Percentiles rank a stretch among this genome's conserved stretches.
Conservation (phyloP, 805 yeast species). For the Suhomyces sp. region DNA sequence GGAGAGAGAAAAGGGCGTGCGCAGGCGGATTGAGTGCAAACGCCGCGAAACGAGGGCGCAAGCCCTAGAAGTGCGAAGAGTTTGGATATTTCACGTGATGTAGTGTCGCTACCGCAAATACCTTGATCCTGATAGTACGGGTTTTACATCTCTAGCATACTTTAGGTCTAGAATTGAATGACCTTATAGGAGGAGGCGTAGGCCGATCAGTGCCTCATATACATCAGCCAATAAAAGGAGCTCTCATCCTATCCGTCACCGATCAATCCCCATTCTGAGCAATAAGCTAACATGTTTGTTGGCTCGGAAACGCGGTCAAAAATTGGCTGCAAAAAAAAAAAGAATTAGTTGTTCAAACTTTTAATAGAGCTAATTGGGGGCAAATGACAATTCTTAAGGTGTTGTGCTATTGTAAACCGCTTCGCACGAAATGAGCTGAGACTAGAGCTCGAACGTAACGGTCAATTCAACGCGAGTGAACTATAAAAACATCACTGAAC, state of each 20-base stretch:
- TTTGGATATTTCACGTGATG: background rate
- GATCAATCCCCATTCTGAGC: background rate
- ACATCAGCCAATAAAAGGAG: background rate
- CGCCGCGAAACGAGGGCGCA: background rate
- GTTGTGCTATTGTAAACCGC: background rate
- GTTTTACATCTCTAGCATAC: background rate
- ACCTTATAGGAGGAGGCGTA: background rate
- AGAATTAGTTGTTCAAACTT: background rate
- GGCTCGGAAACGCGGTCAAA: background rate
- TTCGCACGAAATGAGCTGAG: background rate
- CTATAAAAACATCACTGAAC: too few relatives aligned
- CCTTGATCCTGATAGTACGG: background rate
- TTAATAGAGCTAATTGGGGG: background rate
- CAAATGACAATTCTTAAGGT: background rate
- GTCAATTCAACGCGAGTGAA: too few relatives aligned
- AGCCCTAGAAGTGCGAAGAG: background rate
- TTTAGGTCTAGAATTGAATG: background rate
- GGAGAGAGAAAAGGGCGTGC: background rate
- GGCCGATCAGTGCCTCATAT: too few relatives aligned
- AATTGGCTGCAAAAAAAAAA: background rate
- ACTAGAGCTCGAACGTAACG: background rate
- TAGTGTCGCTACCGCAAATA: background rate
- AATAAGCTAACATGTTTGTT: background rate
- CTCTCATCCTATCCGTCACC: background rate
- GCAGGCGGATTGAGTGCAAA: background rate